Evolutionary conservation across 345 rosid genomes (phyloP).

Genomic region (Murraya paniculata): DNA sequence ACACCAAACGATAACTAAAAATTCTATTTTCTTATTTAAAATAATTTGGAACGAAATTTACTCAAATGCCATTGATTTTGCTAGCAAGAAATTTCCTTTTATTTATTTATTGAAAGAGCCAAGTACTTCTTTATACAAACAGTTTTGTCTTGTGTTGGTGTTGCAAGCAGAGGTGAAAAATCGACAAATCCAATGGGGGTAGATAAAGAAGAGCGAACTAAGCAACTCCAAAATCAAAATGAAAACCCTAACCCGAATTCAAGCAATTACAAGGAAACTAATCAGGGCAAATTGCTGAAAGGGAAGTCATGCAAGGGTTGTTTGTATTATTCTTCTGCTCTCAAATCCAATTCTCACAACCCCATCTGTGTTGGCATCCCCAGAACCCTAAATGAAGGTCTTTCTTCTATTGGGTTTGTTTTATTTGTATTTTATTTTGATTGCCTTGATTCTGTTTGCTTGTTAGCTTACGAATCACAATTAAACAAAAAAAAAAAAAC

Average conservation of each 20-base stretch:
- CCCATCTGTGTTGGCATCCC: slow-evolving; percentile 50
- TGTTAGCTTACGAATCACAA: background rate
- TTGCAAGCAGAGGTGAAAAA: background rate
- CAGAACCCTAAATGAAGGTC: slow-evolving; percentile 38
- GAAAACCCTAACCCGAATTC: slow-evolving; percentile 11
- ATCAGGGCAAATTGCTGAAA: slow-evolving; percentile 12
- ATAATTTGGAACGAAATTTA: too few relatives aligned
- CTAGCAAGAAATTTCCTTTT: too few relatives aligned
- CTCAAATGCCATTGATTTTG: background rate
- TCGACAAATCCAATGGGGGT: slow-evolving; percentile 9
- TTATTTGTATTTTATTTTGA: background rate
- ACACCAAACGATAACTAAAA: too few relatives aligned
- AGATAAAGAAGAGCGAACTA: slow-evolving; percentile 12
- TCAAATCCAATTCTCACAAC: slow-evolving; percentile 31
- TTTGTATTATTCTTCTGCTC: slow-evolving; percentile 37
- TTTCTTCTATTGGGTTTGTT: slow-evolving; percentile 1
- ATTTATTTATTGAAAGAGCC: too few relatives aligned
- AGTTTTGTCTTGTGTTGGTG: background rate
- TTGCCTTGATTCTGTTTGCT: background rate
- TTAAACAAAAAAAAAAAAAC: background rate
- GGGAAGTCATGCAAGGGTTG: slow-evolving; percentile 53
- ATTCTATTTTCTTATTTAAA: too few relatives aligned
- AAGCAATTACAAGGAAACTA: background rate
- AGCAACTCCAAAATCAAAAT: slow-evolving; percentile 1
- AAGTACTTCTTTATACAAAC: background rate